Conservation (phyloP, 2,329 filamentous ascomycete genomes). For the Colletotrichum higginsianum region DNA sequence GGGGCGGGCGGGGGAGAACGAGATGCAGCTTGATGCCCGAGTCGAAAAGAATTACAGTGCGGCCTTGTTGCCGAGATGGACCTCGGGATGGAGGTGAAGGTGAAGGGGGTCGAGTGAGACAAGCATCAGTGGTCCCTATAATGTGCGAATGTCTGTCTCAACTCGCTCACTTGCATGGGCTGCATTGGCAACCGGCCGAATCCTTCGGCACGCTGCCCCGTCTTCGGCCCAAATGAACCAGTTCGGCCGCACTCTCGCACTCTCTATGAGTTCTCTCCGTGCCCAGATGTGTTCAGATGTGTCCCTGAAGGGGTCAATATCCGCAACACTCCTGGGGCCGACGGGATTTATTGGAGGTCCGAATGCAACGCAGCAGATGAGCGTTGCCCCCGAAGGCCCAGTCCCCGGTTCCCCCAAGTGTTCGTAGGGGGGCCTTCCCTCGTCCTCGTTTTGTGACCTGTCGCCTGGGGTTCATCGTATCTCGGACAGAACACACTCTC, state of each 20-base stretch:
- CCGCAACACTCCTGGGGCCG: background rate
- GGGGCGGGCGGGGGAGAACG: background rate
- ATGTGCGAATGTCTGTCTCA: background rate
- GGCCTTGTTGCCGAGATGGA: slow-evolving; percentile 20
- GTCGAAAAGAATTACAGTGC: background rate
- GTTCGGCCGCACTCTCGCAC: background rate
- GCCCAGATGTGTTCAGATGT: background rate
- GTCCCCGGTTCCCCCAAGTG: background rate
- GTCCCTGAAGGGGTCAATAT: background rate
- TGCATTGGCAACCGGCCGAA: slow-evolving; percentile 31
- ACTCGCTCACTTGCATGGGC: background rate
- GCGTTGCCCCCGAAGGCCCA: slow-evolving; percentile 20
- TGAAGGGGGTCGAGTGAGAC: background rate
- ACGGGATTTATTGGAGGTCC: background rate
- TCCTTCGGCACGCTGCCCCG: slow-evolving; percentile 22
- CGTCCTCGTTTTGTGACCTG: background rate
- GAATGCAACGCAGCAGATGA: slow-evolving; percentile 21
- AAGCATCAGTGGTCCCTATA: background rate
- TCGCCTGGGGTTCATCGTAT: slow-evolving; percentile 20
- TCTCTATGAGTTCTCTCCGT: background rate
- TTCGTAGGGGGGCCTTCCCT: background rate
- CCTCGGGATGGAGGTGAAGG: slow-evolving; percentile 22
- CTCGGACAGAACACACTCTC: background rate
- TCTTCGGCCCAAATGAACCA: slow-evolving; percentile 22
- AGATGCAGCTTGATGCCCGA: background rate